Conservation (phyloP, 1,284 basidiomycete species). For the Golubevia pallescens region DNA sequence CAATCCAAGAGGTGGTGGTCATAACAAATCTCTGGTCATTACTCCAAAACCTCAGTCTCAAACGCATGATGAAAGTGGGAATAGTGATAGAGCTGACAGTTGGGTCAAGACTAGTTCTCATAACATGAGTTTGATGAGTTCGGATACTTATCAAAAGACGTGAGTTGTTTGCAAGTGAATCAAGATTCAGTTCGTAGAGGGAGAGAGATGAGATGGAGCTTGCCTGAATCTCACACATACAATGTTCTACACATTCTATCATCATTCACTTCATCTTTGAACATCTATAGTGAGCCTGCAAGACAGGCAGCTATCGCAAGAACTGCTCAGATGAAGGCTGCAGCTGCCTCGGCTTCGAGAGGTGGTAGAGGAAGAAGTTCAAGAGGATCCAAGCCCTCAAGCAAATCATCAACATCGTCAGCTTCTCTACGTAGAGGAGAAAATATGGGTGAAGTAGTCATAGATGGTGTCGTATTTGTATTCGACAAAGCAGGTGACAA, state of each 20-base stretch:
- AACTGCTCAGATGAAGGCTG: constrained; percentile 26
- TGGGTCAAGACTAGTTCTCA: constrained; percentile 52
- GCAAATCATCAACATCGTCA: constrained; percentile 9
- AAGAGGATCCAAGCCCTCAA: constrained; percentile 5
- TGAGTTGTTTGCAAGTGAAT: constrained; percentile 2
- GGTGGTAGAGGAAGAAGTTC: constrained; percentile 12
- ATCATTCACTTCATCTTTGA: not conserved
- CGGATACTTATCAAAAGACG: constrained; percentile 39
- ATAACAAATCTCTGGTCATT: not conserved
- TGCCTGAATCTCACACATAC: too few species aligned
- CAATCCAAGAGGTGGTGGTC: too few species aligned
- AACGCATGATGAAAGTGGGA: constrained; percentile 26
- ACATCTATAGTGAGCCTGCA: constrained; percentile 26
- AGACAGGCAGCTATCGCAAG: constrained; percentile 41
- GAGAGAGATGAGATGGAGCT: too few species aligned
- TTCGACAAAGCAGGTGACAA: constrained; percentile 59
- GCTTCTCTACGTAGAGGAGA: constrained; percentile 33
- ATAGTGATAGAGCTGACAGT: constrained; percentile 9
- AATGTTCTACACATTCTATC: not conserved
- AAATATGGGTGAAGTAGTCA: constrained; percentile 57
- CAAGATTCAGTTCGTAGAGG: too few species aligned
- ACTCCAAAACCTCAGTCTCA: constrained; percentile 24
- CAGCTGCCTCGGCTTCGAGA: not conserved
- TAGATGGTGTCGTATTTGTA: constrained; percentile 58
- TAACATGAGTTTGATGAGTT: constrained; percentile 52